These are phyloP conservation scores for Nemania serpens DNA, from an alignment of 2,329 filamentous ascomycete species.

Conservation along the genomic window DNA sequence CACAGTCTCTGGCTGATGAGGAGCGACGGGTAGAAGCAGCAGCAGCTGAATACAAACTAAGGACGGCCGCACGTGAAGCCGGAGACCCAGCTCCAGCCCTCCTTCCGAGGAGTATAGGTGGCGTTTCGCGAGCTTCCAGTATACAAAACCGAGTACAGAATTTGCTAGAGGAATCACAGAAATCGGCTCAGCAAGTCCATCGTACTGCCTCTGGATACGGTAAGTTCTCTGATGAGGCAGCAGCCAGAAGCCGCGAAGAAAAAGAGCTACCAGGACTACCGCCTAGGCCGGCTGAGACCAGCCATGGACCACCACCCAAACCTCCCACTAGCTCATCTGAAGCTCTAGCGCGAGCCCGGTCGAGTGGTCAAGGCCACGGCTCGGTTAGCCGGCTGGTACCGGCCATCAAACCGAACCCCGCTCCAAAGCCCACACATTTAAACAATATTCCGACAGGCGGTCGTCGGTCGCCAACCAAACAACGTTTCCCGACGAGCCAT, in stretches of 20 bases:
- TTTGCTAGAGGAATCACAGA: slow-evolving; percentile 77
- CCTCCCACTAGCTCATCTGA: slow-evolving; percentile 33
- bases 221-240: slow-evolving; percentile 70
- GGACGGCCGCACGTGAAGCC: slow-evolving; percentile 66
- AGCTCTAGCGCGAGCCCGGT: slow-evolving; percentile 31
- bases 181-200: slow-evolving; percentile 57
- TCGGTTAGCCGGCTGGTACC: slow-evolving; percentile 38
- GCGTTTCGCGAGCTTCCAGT: slow-evolving; percentile 70
- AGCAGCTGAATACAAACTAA: slow-evolving; percentile 83
- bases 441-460: slow-evolving; percentile 57
- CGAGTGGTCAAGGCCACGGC: slow-evolving; percentile 26
- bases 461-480: slow-evolving; percentile 54
- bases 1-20: slow-evolving; percentile 79
- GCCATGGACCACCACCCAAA: slow-evolving; percentile 34
- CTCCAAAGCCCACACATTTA: slow-evolving; percentile 65
- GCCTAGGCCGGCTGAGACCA: slow-evolving; percentile 53
- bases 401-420: slow-evolving; percentile 55
- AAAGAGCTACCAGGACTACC: slow-evolving; percentile 52
- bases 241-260: slow-evolving; percentile 44
- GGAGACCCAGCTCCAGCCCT: slow-evolving; percentile 44
- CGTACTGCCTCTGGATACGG: slow-evolving; percentile 88
- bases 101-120: slow-evolving; percentile 60
- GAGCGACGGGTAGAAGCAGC: slow-evolving; percentile 88
- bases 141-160: slow-evolving; percentile 93
- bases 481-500: slow-evolving; percentile 34